Conservation (phyloP, 805 yeast species). For the Wickerhamomyces chambardii region DNA sequence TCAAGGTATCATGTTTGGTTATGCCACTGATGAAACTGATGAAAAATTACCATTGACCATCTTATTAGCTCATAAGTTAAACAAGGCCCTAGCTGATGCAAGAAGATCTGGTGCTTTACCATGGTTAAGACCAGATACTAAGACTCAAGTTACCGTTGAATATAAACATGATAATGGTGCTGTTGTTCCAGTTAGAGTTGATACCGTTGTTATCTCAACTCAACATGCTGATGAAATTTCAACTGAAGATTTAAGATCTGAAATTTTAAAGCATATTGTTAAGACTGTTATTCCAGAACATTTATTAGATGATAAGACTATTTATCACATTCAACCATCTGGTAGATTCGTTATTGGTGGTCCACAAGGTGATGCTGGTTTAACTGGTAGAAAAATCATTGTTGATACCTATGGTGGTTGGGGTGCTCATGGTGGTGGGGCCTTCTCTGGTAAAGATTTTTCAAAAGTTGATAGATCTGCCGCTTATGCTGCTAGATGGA, state of each 20-base stretch:
- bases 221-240: constrained; percentile 96
- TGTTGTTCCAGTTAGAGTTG: constrained; percentile 91
- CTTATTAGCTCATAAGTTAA: constrained; percentile 89
- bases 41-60: constrained; percentile 95
- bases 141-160: constrained; percentile 98
- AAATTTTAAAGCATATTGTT: constrained; percentile 71
- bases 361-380: constrained; percentile 99
- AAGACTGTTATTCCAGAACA: constrained; percentile 89
- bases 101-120: constrained; percentile 92
- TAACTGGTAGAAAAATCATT: constrained; percentile 98
- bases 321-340: constrained; percentile 98
- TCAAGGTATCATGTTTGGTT: constrained; percentile 99
- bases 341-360: constrained; percentile 99
- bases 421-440: constrained; percentile 99
- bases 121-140: constrained; percentile 99
- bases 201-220: constrained; percentile 94
- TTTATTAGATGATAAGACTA: constrained; percentile 88
- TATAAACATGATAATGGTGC: constrained; percentile 93
- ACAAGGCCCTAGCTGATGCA: constrained; percentile 93
- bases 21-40: constrained; percentile 98
- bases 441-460: constrained; percentile 99
- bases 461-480: constrained; percentile 99
- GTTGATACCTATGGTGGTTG: constrained; percentile 99
- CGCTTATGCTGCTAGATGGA: constrained; percentile 99
- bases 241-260: constrained; percentile 83